Conservation (phyloP, 2,329 filamentous ascomycete species). For the Alternaria solani region DNA sequence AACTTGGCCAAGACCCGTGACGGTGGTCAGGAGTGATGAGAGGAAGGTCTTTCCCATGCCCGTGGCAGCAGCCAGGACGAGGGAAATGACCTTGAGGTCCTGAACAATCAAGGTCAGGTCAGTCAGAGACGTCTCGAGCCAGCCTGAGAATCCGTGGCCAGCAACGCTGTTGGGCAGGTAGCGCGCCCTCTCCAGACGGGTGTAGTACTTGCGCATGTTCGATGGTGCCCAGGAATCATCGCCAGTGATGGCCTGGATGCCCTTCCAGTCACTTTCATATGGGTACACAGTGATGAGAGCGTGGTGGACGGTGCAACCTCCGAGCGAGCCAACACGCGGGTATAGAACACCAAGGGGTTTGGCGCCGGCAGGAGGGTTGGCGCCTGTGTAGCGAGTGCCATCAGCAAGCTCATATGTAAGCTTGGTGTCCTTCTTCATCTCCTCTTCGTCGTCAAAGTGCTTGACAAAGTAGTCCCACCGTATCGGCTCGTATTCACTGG, state of each 20-base stretch:
- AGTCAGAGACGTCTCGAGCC: slow-evolving; percentile 61
- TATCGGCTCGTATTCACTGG: slow-evolving; percentile 63
- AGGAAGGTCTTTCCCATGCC: slow-evolving; percentile 56
- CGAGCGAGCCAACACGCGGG: slow-evolving; percentile 63
- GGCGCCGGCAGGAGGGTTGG: slow-evolving; percentile 61
- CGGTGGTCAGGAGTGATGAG: slow-evolving; percentile 48
- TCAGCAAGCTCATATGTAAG: slow-evolving; percentile 54
- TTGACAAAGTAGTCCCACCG: slow-evolving; percentile 69
- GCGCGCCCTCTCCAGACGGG: slow-evolving; percentile 61
- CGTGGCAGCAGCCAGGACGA: slow-evolving; percentile 60
- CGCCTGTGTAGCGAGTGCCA: slow-evolving; percentile 58
- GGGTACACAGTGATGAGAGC: slow-evolving; percentile 66
- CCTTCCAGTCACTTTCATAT: slow-evolving; percentile 65
- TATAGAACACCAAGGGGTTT: slow-evolving; percentile 63
- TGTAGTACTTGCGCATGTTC: slow-evolving; percentile 67
- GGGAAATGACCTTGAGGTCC: slow-evolving; percentile 62
- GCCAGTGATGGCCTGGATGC: slow-evolving; percentile 65
- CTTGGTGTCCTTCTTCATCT: slow-evolving; percentile 64
- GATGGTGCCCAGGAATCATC: slow-evolving; percentile 66
- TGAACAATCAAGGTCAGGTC: slow-evolving; percentile 59
- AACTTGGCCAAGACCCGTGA: slow-evolving; percentile 56
- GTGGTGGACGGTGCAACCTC: slow-evolving; percentile 68
- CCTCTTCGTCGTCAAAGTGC: slow-evolving; percentile 63
- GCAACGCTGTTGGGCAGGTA: slow-evolving; percentile 55
- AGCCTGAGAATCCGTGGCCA: slow-evolving; percentile 67